Base-by-base conservation (phyloP, 768 basidiomycete species). In the Podaxis pistillaris region DNA sequence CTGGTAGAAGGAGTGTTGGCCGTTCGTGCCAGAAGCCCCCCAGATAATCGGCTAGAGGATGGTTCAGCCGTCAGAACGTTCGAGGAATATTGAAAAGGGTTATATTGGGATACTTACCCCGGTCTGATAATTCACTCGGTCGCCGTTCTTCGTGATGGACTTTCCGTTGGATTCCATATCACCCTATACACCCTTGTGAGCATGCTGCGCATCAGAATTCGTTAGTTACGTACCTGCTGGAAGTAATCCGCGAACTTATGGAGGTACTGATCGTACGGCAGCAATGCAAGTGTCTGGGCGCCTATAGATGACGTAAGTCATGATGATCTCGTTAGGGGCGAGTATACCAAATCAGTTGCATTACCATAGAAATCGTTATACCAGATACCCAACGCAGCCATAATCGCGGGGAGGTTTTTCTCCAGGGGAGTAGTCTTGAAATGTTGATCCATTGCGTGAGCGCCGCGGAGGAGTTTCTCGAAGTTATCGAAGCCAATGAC, bases 111-210 rank as follows among this genome's bases (percentile, higher is more conserved):
- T 24, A 15, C 91, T 53, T 78, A 95, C 94, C 60, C 96, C 97
- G 59, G 96, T 98, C 80, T 98, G 88, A 78, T 98, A 99, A 77
- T 92, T 78, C 11, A 99, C 96, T 56, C 92, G 90, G 66, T 92
- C 83, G 6, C 97, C 97, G 63, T 86, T 83, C 79, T 98, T 99
- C 67, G 97, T 98, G 65, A 98, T 84, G 60, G 86, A 92, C 81
- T 98, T 99, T 62, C 97, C 97, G 74, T 99, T 98, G 24, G 94
- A 97, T 77, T 99, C 97, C 97, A 99, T 99, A 76, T 99, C 97
- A 51, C 96, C 96, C 84, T 87, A 56, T 30, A 36, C n/a, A 58
- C 19, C 46, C 17, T 2, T 24, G 60, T 50, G 53, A 33, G 38
- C 28, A 56, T 44, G 46, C 40, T 44, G 28, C 2, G 15, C 15